phyloP scores from a whole-genome alignment of 805 yeast species.

The Candida nanaspora region DNA sequence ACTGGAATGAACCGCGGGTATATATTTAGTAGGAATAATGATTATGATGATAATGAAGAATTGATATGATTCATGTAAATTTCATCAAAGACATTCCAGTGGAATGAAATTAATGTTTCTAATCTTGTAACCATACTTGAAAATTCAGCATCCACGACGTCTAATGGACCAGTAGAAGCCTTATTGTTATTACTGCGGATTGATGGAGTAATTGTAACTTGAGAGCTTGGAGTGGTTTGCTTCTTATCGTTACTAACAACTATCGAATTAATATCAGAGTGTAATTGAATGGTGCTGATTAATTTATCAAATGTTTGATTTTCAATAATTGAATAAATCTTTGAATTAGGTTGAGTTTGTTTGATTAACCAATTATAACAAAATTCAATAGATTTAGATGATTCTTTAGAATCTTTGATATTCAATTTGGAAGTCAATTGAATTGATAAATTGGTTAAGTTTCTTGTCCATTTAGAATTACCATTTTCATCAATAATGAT shows the following conservation, averaged over 20 bases:
- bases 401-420: constrained; percentile 16
- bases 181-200: constrained; percentile 4
- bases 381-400: constrained; percentile 42
- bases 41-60: not conserved
- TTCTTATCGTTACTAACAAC: constrained; percentile 20
- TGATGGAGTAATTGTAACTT: too few relatives aligned
- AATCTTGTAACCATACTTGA: constrained; percentile 51
- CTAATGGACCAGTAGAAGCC: constrained; percentile 6
- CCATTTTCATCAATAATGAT: constrained; percentile 83
- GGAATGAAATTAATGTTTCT: constrained; percentile 63
- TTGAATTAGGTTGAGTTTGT: constrained; percentile 79
- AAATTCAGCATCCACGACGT: constrained; percentile 39
- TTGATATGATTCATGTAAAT: constrained; percentile 34
- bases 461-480: constrained; percentile 85
- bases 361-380: constrained; percentile 74
- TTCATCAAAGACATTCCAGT: constrained; percentile 76
- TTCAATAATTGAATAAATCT: constrained; percentile 72
- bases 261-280: constrained; percentile 16
- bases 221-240: not conserved
- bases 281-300: not conserved
- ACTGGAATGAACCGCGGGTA: too few relatives aligned
- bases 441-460: constrained; percentile 62
- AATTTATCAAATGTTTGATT: constrained; percentile 50
- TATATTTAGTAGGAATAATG: too few relatives aligned
- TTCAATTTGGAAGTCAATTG: constrained; percentile 44